A percentile compares a stretch with the other conserved stretches of the same genome.
Evolutionary conservation across 2,329 filamentous ascomycete species (phyloP).

Genomic region (Pochonia chlamydosporia): DNA sequence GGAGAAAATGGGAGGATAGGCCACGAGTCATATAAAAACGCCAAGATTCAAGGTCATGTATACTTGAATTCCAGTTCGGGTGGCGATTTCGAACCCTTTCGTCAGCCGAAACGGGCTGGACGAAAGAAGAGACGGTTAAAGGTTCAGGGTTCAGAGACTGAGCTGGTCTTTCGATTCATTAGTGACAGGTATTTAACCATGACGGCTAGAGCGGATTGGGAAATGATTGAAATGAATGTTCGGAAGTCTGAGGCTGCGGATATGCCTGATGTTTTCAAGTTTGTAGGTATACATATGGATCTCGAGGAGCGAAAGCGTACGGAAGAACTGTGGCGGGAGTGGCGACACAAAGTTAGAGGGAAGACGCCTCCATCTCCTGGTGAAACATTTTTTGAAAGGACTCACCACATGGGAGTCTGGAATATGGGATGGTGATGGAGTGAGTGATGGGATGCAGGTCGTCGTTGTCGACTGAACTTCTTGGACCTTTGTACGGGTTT

Average conservation of each 20-base stretch:
- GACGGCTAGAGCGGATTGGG: not conserved
- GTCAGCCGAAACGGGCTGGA: not conserved
- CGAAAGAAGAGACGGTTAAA: not conserved
- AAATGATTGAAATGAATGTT: not conserved
- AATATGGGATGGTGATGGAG: no score
- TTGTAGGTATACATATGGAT: not conserved
- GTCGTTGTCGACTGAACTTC: no score
- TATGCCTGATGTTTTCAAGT: not conserved
- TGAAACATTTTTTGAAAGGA: no score
- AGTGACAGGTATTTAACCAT: constrained; percentile 1
- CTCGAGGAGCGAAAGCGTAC: not conserved
- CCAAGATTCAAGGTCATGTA: not conserved
- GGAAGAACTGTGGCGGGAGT: no score
- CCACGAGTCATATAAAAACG: not conserved
- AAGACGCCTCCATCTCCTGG: no score
- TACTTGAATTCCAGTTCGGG: not conserved
- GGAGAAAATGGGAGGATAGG: no score
- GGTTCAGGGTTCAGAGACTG: not conserved
- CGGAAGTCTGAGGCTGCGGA: not conserved
- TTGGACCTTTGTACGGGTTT: no score
- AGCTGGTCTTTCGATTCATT: not conserved
- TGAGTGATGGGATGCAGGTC: no score
- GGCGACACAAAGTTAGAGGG: no score
- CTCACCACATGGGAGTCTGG: no score
- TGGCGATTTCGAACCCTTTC: not conserved